Conservation (phyloP, 345 rosid genomes). For the Syzygium jambos region DNA sequence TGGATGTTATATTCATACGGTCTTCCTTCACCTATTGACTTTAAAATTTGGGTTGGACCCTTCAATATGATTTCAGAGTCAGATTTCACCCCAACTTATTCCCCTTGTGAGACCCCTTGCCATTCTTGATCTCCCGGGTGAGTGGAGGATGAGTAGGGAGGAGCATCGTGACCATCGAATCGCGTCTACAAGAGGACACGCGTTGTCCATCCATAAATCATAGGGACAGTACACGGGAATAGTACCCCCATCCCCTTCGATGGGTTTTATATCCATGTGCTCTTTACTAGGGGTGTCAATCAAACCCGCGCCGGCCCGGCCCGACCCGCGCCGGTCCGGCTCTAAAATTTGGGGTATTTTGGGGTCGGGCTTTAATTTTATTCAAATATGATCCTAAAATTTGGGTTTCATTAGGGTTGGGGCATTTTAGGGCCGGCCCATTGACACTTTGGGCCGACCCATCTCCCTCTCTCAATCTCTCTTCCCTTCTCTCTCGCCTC, state of each 20-base stretch:
- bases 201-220: background rate
- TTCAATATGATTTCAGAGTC: background rate
- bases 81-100: background rate
- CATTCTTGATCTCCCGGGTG: background rate
- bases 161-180: background rate
- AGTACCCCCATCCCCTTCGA: background rate
- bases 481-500: no score
- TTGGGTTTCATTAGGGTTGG: no score
- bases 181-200: background rate
- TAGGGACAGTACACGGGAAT: no score
- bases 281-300: no score
- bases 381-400: no score
- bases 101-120: background rate
- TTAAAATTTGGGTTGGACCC: background rate
- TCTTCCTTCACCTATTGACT: background rate
- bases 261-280: background rate
- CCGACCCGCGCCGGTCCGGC: no score
- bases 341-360: no score
- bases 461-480: no score
- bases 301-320: no score
- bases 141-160: background rate
- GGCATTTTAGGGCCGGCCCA: no score
- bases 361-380: no score
- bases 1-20: background rate
- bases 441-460: no score